These are phyloP conservation scores for Phallus indusiatus DNA, from an alignment of 768 basidiomycete species.

Conservation along the genomic window DNA sequence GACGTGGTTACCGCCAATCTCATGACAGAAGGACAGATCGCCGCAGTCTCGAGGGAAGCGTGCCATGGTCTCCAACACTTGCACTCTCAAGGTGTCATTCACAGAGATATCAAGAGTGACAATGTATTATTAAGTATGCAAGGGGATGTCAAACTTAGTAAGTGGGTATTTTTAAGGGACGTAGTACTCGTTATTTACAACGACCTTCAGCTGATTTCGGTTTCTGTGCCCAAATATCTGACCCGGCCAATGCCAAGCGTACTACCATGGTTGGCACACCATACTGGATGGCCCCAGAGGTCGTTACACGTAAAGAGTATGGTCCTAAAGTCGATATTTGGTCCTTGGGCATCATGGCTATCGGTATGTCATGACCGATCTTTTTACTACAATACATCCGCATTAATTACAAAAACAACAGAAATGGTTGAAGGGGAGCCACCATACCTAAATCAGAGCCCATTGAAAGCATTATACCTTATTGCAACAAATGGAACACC, in stretches of 20 bases:
- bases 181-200: constrained; percentile 5
- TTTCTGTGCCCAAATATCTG: constrained; percentile 96
- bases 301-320: constrained; percentile 95
- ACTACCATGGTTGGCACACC: constrained; percentile 99
- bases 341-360: constrained; percentile 94
- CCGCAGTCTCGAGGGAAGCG: constrained; percentile 90
- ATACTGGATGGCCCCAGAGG: constrained; percentile 99
- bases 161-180: constrained; percentile 27
- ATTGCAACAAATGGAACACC: constrained; percentile 99
- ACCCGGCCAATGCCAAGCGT: constrained; percentile 80
- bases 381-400: background rate
- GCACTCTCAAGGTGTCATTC: constrained; percentile 94
- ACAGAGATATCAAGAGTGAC: constrained; percentile 98
- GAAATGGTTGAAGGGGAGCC: constrained; percentile 99
- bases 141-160: constrained; percentile 97
- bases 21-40: constrained; percentile 99
- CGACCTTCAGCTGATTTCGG: constrained; percentile 77
- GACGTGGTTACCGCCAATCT: constrained; percentile 93
- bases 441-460: constrained; percentile 93
- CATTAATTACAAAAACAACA: constrained; percentile 21
- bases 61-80: constrained; percentile 90
- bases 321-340: constrained; percentile 98
- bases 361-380: constrained; percentile 44
- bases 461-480: constrained; percentile 91
- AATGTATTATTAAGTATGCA: constrained; percentile 88